Percentiles rank a stretch among this genome's conserved stretches.
Evolutionary conservation across 2,329 filamentous ascomycete genomes (phyloP).

Genomic region (Xylaria sp.): DNA sequence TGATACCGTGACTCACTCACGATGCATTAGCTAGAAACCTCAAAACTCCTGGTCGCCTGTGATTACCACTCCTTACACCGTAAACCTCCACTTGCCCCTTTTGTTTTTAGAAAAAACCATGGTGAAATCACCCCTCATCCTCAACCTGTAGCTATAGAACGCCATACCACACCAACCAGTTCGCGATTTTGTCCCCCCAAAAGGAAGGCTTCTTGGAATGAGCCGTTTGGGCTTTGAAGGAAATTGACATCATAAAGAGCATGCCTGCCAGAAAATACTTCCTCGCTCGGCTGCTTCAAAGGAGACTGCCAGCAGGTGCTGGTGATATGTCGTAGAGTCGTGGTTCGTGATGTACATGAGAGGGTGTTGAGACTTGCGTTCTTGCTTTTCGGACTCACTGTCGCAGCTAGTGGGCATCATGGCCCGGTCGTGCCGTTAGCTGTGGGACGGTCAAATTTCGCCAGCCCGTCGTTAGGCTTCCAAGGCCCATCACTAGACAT

Average conservation of each 20-base stretch:
- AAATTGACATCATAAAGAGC: not conserved
- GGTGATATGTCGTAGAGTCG: slow-evolving; percentile 38
- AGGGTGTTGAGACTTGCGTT: slow-evolving; percentile 6
- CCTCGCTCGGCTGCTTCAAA: slow-evolving; percentile 10
- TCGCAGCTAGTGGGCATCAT: not conserved
- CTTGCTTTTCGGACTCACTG: slow-evolving; percentile 3
- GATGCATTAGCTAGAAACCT: not conserved
- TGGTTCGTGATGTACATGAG: slow-evolving; percentile 41
- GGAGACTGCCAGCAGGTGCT: slow-evolving; percentile 16
- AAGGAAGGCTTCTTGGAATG: slow-evolving; percentile 4
- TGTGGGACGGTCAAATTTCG: slow-evolving; percentile 29
- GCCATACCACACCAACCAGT: not conserved
- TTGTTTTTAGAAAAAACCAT: not conserved
- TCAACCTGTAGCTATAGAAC: slow-evolving; percentile 6
- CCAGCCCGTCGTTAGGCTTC: slow-evolving; percentile 39
- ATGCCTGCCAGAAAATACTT: slow-evolving; percentile 1
- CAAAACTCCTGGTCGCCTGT: slow-evolving; percentile 18
- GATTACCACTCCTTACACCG: slow-evolving; percentile 18
- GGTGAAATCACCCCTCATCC: slow-evolving; percentile 3
- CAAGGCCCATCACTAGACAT: slow-evolving; percentile 36
- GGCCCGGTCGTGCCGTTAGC: slow-evolving; percentile 32
- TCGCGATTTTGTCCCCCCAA: slow-evolving; percentile 9
- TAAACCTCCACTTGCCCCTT: slow-evolving; percentile 4
- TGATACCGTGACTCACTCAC: slow-evolving; percentile 9
- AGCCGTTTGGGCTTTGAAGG: not conserved